These are phyloP conservation scores for Rehmannia glutinosa DNA, from an alignment of 257 asterid species.

Conservation along the genomic window DNA sequence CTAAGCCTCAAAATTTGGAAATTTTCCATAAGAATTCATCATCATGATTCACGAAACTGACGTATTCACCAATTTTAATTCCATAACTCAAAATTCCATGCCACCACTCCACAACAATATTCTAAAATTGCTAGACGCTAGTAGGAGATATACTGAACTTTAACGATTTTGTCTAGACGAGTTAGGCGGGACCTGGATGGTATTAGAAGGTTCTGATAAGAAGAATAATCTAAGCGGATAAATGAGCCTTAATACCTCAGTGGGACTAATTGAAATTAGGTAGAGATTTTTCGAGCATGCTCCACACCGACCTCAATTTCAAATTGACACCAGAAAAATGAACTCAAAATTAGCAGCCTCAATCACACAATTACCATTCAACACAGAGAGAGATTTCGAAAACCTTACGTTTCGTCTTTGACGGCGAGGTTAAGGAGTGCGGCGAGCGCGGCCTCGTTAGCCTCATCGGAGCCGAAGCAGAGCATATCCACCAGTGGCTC, in stretches of 20 bases:
- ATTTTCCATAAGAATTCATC: neutral
- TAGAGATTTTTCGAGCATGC: neutral
- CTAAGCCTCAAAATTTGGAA: neutral
- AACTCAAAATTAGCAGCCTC: neutral
- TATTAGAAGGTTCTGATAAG: no score
- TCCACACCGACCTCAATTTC: neutral
- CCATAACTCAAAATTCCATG: neutral
- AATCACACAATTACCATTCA: no score
- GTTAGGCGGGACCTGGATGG: no score
- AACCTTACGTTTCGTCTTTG: slow-evolving; percentile 60
- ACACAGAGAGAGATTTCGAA: neutral
- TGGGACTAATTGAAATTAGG: no score
- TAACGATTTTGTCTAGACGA: no score
- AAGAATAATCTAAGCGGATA: no score
- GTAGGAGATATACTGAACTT: no score
- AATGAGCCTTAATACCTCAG: no score
- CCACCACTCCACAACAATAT: no score
- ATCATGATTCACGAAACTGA: no score
- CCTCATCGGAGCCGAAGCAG: slow-evolving; percentile 29
- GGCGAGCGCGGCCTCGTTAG: slow-evolving; percentile 65
- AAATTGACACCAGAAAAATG: neutral
- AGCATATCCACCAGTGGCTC: no score
- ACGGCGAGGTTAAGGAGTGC: slow-evolving; percentile 77
- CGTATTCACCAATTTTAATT: neutral
- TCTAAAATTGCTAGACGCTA: no score